Evolutionary conservation across 768 basidiomycete genomes (phyloP), one percentile per base, ranked within the genome.

Genomic region (Leucocoprinus birnbaumii): DNA sequence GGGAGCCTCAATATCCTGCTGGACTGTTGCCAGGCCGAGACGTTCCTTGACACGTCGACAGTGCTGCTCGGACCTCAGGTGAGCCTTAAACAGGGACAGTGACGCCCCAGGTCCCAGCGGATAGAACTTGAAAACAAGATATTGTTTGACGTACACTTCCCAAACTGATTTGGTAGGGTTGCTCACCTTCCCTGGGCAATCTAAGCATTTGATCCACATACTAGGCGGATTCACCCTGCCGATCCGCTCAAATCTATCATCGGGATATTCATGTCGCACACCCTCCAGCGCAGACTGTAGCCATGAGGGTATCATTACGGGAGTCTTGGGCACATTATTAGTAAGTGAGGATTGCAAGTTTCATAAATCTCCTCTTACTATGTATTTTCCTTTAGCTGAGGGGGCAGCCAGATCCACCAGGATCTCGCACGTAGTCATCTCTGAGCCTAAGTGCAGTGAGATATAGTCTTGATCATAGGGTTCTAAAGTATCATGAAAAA

Each of bases 131-230:
- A 27, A 10, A 8, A 53, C n/a, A 31, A 31, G 34, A 35, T 51
- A 58, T 58, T 27, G 62, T 58, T 51, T 59, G 43, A 34, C n/a
- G 24, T 53, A 9, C 18, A 41, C 34, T 53, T 25, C 49, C 16
- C 26, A 14, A 14, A 13, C 53, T 19, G n/a, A 31, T 31, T 21
- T n/a, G 10, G 26, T 22, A n/a, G n/a, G 38, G 21, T 13, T n/a
- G 64, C 77, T 25, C 57, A 92, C 92, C 81, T 94, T 96, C 64
- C 93, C 93, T 60, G 94, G 94, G 70, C 94, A 95, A 68, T 96
- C 94, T 59, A 85, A 65, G 67, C 94, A 96, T 68, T 88, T 94
- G 64, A 96, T 80, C 14, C 92, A 81, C 94, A 94, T 98, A 68
- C 95, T 94, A 5, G 83, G 80, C 22, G 74, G 68, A n/a, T 75